These are phyloP conservation scores for Pleurotus tuber-regium DNA, from an alignment of 768 basidiomycete genomes.

Conservation along the genomic window DNA sequence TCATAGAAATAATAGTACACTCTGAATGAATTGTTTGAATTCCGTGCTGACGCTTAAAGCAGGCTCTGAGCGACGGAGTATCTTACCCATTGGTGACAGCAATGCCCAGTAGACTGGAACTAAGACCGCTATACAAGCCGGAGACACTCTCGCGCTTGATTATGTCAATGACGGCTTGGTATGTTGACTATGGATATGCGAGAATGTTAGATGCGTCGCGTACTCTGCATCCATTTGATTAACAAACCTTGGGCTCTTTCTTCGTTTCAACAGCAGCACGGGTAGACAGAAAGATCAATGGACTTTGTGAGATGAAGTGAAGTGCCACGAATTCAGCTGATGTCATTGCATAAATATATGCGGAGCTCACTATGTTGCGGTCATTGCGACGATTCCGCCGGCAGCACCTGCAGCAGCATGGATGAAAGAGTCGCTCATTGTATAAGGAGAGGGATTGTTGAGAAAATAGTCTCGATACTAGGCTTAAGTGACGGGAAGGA, in stretches of 20 bases:
- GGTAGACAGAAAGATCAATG: constrained; percentile 89
- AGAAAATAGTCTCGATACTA: no score
- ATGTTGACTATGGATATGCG: constrained; percentile 46
- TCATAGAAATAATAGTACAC: constrained; percentile 95
- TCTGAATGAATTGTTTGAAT: constrained; percentile 34
- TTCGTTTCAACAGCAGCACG: constrained; percentile 89
- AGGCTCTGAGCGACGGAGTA: constrained; percentile 4
- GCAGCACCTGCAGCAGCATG: constrained; percentile 88
- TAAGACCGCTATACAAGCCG: constrained; percentile 86
- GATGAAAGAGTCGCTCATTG: constrained; percentile 76
- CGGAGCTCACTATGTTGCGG: constrained; percentile 71
- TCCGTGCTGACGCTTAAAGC: neutral
- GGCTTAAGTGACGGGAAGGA: no score
- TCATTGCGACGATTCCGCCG: constrained; percentile 90
- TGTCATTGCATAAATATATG: neutral
- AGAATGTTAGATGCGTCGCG: neutral
- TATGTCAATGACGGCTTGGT: constrained; percentile 68
- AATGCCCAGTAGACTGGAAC: constrained; percentile 84
- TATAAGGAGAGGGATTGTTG: no score
- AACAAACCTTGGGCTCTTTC: constrained; percentile 66
- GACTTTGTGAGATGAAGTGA: constrained; percentile 43
- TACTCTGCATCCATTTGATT: neutral
- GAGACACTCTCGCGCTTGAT: constrained; percentile 80
- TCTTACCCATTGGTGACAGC: constrained; percentile 88
- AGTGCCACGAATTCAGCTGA: no score